phyloP scores from a whole-genome alignment of 352 stramenopile genomes.

The Phytophthora capsici region DNA sequence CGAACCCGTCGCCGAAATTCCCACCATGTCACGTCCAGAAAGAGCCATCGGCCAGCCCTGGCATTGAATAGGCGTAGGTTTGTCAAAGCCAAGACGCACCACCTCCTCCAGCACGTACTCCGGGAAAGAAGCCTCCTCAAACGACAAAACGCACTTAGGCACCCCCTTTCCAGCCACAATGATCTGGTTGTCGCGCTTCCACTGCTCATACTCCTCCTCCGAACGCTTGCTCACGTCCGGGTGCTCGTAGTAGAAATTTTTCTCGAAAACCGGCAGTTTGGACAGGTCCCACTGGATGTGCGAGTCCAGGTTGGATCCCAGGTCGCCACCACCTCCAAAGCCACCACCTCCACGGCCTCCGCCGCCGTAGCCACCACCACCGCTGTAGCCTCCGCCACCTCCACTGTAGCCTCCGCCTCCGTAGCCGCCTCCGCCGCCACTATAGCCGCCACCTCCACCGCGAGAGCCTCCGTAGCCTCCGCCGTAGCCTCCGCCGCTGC shows the following conservation, averaged over 20 bases:
- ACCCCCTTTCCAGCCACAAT: constrained; percentile 95
- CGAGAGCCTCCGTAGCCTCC: constrained; percentile 21
- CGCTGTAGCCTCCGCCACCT: constrained; percentile 33
- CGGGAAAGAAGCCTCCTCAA: constrained; percentile 93
- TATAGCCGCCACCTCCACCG: constrained; percentile 31
- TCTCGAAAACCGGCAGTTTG: constrained; percentile 97
- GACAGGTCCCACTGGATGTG: constrained; percentile 97
- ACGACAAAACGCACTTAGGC: constrained; percentile 97
- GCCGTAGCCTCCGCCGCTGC: constrained; percentile 27
- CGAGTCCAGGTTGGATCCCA: constrained; percentile 89
- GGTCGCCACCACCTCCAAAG: constrained; percentile 57
- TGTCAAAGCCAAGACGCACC: constrained; percentile 96
- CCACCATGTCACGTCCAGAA: constrained; percentile 98
- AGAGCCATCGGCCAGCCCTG: constrained; percentile 99
- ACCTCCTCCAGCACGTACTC: constrained; percentile 99
- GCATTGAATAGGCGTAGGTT: constrained; percentile 91
- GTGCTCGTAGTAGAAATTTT: constrained; percentile 99
- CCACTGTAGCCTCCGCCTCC: constrained; percentile 40
- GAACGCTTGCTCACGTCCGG: constrained; percentile 94
- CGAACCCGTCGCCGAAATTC: constrained; percentile 97
- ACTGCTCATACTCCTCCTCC: constrained; percentile 91
- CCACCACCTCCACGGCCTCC: constrained; percentile 47
- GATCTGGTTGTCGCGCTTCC: constrained; percentile 95
- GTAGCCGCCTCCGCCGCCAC: constrained; percentile 41
- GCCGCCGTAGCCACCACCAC: constrained; percentile 35